A percentile compares a stretch with the other conserved stretches of the same genome.
Evolutionary conservation across 2,329 filamentous ascomycete species (phyloP).

Genomic region (Fusarium vanettenii): DNA sequence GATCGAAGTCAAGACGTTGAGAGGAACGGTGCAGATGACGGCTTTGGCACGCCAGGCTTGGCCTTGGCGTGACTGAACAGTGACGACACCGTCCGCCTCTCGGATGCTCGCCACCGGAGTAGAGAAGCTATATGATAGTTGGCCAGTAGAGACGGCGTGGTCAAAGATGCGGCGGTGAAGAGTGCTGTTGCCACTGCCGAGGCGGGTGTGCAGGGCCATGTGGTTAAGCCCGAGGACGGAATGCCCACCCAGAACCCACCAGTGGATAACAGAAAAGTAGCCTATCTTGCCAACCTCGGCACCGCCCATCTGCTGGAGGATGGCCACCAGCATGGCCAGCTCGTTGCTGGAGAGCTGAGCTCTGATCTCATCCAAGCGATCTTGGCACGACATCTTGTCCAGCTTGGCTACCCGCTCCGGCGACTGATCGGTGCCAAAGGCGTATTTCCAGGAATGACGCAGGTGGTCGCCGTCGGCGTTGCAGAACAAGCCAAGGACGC

Average conservation of each 20-base stretch:
- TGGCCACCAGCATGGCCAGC: not conserved
- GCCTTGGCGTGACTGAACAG: not conserved
- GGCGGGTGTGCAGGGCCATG: slow-evolving; percentile 9
- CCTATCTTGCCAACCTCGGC: not conserved
- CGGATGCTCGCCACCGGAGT: not conserved
- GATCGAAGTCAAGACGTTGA: slow-evolving; percentile 7
- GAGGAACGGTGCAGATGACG: slow-evolving; percentile 13
- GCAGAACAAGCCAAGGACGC: slow-evolving; percentile 9
- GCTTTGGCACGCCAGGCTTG: slow-evolving; percentile 4
- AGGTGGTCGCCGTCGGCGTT: slow-evolving; percentile 36
- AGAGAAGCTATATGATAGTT: slow-evolving; percentile 11
- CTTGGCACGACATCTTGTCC: slow-evolving; percentile 43
- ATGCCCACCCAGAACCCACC: slow-evolving; percentile 13
- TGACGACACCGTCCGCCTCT: not conserved
- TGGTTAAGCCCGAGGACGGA: slow-evolving; percentile 4
- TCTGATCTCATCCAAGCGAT: slow-evolving; percentile 44
- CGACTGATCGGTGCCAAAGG: slow-evolving; percentile 29
- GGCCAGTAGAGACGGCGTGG: slow-evolving; percentile 1
- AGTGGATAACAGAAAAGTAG: not conserved
- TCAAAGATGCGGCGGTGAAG: slow-evolving; percentile 18
- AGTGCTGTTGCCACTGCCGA: slow-evolving; percentile 9
- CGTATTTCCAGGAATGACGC: slow-evolving; percentile 12
- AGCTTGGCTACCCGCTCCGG: slow-evolving; percentile 36
- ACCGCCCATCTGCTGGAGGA: slow-evolving; percentile 11
- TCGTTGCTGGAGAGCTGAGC: slow-evolving; percentile 38